A percentile compares a stretch with the other conserved stretches of the same genome.
These are phyloP conservation scores for Yamadazyma sp. DNA, from an alignment of 1,139 yeast genomes.

Conservation along the genomic window DNA sequence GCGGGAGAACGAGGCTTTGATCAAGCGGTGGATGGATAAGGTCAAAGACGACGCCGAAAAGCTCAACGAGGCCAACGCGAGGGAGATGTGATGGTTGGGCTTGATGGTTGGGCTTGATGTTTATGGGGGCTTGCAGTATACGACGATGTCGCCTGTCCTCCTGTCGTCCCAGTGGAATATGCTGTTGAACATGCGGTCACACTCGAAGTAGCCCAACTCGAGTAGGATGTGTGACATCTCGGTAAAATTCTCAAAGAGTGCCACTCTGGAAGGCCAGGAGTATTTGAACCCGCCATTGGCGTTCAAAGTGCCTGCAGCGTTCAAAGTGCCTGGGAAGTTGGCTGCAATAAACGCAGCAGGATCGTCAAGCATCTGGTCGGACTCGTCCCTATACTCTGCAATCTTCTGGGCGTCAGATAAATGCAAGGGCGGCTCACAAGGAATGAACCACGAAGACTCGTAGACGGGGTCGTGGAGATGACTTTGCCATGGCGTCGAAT, in stretches of 20 bases:
- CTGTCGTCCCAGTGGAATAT: conserved; percentile 86
- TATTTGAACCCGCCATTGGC: conserved; percentile 24
- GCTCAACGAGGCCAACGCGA: conserved; percentile 56
- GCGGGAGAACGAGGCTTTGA: conserved; percentile 52
- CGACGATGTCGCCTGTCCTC: conserved; percentile 73
- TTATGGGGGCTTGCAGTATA: too few species aligned
- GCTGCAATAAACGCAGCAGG: conserved; percentile 51
- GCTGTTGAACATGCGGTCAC: conserved; percentile 68
- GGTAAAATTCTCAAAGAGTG: conserved; percentile 68
- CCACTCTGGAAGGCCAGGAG: conserved; percentile 71
- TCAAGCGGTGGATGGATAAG: conserved; percentile 61
- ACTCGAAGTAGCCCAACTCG: conserved; percentile 46
- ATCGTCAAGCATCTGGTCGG: conserved; percentile 76
- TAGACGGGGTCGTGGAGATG: conserved; percentile 63
- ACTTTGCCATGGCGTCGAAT: conserved; percentile 95
- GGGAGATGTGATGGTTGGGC: conserved; percentile 1
- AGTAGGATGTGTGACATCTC: conserved; percentile 40
- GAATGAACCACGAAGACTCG: conserved; percentile 62
- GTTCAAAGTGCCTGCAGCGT: conserved; percentile 3
- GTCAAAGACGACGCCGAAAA: conserved; percentile 59
- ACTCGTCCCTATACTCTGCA: conserved; percentile 69
- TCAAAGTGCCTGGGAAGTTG: conserved; percentile 15
- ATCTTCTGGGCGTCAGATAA: conserved; percentile 28
- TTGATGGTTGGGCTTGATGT: too few species aligned
- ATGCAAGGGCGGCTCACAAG: conserved; percentile 89